Percentiles rank a stretch among this genome's conserved stretches.
phyloP scores from a whole-genome alignment of 2,329 filamentous ascomycete species.

The Colletotrichum sp. region DNA sequence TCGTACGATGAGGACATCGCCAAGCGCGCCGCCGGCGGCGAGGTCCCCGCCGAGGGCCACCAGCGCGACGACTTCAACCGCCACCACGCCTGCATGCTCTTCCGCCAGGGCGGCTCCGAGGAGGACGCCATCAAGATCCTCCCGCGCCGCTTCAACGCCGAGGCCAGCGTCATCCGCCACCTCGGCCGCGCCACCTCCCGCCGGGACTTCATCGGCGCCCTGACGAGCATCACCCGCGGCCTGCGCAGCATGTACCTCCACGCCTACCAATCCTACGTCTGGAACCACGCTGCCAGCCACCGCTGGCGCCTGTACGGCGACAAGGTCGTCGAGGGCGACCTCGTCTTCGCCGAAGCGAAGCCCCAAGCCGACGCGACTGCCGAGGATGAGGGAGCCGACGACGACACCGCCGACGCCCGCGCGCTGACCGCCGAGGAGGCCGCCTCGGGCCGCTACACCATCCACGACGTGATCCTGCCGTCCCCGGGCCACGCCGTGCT shows the following conservation, averaged over 20 bases:
- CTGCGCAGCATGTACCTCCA: conserved; percentile 95
- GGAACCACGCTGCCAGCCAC: conserved; percentile 85
- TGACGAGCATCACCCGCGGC: conserved; percentile 80
- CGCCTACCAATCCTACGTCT: conserved; percentile 93
- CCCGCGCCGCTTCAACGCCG: conserved; percentile 82
- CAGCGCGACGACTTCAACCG: conserved; percentile 80
- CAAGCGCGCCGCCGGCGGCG: conserved; percentile 41
- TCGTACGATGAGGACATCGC: conserved; percentile 70
- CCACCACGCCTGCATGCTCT: conserved; percentile 78
- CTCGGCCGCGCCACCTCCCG: conserved; percentile 57
- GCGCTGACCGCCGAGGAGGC: conserved; percentile 79
- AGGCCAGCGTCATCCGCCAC: conserved; percentile 79
- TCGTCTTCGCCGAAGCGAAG: conserved; percentile 65
- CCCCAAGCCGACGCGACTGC: conserved; percentile 52
- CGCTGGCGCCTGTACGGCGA: conserved; percentile 79
- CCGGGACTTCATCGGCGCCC: conserved; percentile 80
- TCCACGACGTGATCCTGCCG: conserved; percentile 90
- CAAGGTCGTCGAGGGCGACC: conserved; percentile 81
- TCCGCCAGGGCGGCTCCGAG: conserved; percentile 62
- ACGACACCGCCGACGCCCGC: conserved; percentile 64
- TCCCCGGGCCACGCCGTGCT: conserved; percentile 89
- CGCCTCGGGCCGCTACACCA: conserved; percentile 74
- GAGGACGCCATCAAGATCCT: conserved; percentile 69
- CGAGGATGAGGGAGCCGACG: conserved; percentile 63
- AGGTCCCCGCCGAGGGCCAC: conserved; percentile 50